phyloP scores from a whole-genome alignment of 2,329 filamentous ascomycete species.

The Penicillium sp. region DNA sequence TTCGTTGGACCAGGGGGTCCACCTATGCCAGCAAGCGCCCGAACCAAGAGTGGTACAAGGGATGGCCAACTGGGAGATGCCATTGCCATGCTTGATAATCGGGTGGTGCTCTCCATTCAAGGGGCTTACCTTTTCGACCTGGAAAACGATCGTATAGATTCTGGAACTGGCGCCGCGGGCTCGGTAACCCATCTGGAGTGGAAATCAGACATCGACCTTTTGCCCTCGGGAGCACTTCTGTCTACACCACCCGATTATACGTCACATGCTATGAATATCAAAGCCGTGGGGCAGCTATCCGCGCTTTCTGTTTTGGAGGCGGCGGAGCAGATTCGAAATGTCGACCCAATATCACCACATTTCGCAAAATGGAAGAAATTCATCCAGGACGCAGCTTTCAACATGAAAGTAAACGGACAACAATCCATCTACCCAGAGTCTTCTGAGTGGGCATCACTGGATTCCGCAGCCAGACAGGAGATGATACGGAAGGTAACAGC shows the following conservation, averaged over 20 bases:
- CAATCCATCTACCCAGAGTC: background rate
- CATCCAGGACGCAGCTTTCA: background rate
- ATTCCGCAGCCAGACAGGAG: background rate
- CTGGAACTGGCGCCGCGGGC: background rate
- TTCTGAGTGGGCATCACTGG: background rate
- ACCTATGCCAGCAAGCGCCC: background rate
- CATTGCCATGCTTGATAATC: background rate
- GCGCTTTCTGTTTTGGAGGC: slow-evolving; percentile 1
- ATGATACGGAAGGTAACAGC: background rate
- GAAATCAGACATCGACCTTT: background rate
- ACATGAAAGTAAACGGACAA: background rate
- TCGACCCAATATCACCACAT: background rate
- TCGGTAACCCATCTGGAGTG: slow-evolving; percentile 3
- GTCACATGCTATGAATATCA: background rate
- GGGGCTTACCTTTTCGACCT: slow-evolving; percentile 1
- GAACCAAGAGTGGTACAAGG: background rate
- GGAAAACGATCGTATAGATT: background rate
- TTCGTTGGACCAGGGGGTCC: slow-evolving; percentile 1
- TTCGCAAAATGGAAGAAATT: slow-evolving; percentile 2
- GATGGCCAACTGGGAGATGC: background rate
- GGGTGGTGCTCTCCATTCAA: background rate
- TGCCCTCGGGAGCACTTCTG: background rate
- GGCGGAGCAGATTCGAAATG: background rate
- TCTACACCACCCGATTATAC: background rate
- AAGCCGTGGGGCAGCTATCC: background rate